Conservation (phyloP, 2,329 filamentous ascomycete species). For the Diaporthe humulicola region DNA sequence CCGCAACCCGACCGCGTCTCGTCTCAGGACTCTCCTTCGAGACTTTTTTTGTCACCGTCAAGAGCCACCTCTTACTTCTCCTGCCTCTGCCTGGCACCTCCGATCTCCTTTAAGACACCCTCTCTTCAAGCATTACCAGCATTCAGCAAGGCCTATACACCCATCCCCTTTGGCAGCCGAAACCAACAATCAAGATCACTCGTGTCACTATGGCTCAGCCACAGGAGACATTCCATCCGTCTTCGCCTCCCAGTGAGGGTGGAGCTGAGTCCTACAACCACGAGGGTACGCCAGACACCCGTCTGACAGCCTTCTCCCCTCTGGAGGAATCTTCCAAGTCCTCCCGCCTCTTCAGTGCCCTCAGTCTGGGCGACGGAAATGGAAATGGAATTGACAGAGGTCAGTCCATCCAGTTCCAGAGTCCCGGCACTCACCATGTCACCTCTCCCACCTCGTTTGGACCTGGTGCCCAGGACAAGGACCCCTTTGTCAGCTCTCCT, state of each 20-base stretch:
- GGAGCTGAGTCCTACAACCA: conserved; percentile 67
- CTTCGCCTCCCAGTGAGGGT: conserved; percentile 67
- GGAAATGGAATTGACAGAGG: conserved; percentile 31
- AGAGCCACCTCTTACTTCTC: background rate
- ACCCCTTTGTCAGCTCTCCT: conserved; percentile 66
- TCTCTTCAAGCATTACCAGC: background rate
- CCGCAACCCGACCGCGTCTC: background rate
- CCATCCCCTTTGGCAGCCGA: background rate
- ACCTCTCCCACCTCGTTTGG: conserved; percentile 45
- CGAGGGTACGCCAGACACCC: conserved; percentile 73
- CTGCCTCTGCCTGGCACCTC: background rate
- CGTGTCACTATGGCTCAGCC: conserved; percentile 55
- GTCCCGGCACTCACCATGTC: conserved; percentile 6
- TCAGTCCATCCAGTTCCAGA: conserved; percentile 44
- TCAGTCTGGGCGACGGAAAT: conserved; percentile 49
- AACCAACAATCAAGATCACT: background rate
- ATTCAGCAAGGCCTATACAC: conserved; percentile 2
- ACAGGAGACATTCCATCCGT: conserved; percentile 58
- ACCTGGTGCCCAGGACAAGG: conserved; percentile 54
- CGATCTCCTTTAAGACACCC: too few relatives aligned
- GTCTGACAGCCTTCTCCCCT: conserved; percentile 74
- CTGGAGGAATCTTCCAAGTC: conserved; percentile 65
- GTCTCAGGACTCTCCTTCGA: background rate
- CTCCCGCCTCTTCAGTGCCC: conserved; percentile 51
- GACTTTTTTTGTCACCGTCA: background rate